Percentiles rank a stretch among this genome's conserved stretches.
phyloP scores from a whole-genome alignment of 768 basidiomycete genomes.

The Phanerochaete carnosa region DNA sequence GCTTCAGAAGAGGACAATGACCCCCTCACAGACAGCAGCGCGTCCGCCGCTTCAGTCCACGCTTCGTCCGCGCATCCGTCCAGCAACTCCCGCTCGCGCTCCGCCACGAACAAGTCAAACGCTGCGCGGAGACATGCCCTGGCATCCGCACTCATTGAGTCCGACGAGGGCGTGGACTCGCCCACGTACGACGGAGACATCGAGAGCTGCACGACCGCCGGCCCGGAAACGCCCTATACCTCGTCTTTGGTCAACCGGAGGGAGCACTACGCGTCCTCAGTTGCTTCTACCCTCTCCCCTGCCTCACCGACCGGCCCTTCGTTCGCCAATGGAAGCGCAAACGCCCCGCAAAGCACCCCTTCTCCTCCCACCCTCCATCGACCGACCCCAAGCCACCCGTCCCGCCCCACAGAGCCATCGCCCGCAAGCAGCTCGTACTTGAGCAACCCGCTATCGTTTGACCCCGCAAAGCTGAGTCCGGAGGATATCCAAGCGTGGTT shows the following conservation, averaged over 20 bases:
- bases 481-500: conserved; percentile 67
- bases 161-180: conserved; percentile 74
- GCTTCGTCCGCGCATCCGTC: conserved; percentile 10
- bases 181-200: conserved; percentile 91
- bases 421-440: conserved; percentile 15
- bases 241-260: background rate
- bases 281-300: conserved; percentile 45
- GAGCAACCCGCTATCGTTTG: conserved; percentile 35
- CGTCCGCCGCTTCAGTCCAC: conserved; percentile 43
- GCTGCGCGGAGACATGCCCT: conserved; percentile 13
- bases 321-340: background rate
- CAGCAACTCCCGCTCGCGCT: conserved; percentile 22
- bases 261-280: conserved; percentile 36
- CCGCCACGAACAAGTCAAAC: conserved; percentile 8
- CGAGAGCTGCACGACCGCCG: conserved; percentile 70
- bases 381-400: conserved; percentile 10
- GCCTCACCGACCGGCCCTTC: conserved; percentile 22
- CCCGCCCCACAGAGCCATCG: conserved; percentile 9
- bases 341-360: background rate
- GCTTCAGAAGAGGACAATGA: conserved; percentile 90
- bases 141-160: conserved; percentile 40
- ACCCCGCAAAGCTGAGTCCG: conserved; percentile 63
- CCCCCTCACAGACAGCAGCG: conserved; percentile 72
- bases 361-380: conserved; percentile 2
- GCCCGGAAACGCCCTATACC: conserved; percentile 34